These are phyloP conservation scores for Mucor saturninus DNA, from an alignment of 371 early-diverging fungal species.

Conservation along the genomic window DNA sequence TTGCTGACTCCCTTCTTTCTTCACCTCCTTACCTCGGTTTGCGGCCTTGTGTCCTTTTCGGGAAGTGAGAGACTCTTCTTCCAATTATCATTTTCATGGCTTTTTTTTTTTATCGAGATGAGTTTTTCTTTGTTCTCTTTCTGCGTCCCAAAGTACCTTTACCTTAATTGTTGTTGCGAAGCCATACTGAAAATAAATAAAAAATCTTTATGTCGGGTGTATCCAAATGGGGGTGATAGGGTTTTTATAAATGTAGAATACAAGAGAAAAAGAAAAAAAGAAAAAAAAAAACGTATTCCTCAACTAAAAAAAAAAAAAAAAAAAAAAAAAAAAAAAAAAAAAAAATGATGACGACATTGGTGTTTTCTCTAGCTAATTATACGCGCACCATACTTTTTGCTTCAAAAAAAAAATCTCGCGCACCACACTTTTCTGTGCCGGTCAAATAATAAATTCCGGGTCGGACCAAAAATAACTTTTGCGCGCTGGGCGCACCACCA, in stretches of 20 bases:
- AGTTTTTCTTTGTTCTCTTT: not conserved
- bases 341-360: no score
- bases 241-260: no score
- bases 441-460: no score
- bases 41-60: conserved; percentile 81
- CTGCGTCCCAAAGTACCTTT: not conserved
- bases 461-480: no score
- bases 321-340: not conserved
- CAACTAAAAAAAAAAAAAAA: not conserved
- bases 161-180: conserved; percentile 16
- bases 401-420: no score
- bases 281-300: not conserved
- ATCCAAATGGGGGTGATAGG: not conserved
- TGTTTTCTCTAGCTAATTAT: no score
- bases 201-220: not conserved
- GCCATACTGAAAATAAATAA: not conserved
- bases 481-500: no score
- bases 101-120: conserved; percentile 10
- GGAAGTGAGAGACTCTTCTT: conserved; percentile 77
- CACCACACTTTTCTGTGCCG: no score
- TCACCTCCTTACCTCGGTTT: conserved; percentile 71
- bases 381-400: no score
- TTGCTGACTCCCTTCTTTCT: not conserved
- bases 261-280: not conserved
- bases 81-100: conserved; percentile 73